phyloP scores from a whole-genome alignment of 2,329 filamentous ascomycete genomes.

The Akanthomyces uredinophilus region DNA sequence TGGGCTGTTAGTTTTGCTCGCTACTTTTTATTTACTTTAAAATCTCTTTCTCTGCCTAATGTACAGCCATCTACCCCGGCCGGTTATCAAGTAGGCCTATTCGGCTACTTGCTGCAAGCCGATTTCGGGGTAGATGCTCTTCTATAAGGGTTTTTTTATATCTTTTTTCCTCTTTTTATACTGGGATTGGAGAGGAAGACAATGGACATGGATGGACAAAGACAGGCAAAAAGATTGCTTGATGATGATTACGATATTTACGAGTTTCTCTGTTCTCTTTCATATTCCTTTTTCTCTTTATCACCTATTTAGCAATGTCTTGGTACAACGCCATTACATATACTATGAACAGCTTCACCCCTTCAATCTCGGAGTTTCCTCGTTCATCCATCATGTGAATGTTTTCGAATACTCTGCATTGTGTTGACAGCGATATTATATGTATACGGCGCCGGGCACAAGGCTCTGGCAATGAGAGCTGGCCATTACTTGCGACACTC shows the following conservation, averaged over 20 bases:
- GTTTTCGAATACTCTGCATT: no score
- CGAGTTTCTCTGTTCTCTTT: not conserved
- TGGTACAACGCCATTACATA: not conserved
- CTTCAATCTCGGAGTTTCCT: not conserved
- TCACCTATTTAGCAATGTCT: not conserved
- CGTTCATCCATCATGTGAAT: not conserved
- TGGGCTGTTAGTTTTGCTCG: constrained; percentile 12
- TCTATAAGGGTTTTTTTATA: not conserved
- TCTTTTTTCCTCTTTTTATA: not conserved
- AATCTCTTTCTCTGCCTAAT: constrained; percentile 3
- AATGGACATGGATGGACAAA: constrained; percentile 3
- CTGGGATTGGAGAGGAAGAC: constrained; percentile 13
- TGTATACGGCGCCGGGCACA: no score
- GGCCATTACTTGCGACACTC: no score
- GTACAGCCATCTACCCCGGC: not conserved
- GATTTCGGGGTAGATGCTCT: not conserved
- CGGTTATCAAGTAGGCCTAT: not conserved
- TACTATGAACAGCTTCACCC: not conserved
- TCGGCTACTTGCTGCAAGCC: not conserved
- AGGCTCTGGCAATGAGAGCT: no score
- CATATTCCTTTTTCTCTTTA: no score
- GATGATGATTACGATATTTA: constrained; percentile 13
- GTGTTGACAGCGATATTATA: no score
- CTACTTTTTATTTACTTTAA: constrained; percentile 15
- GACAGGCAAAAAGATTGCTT: constrained; percentile 15